Percentiles rank a stretch among this genome's conserved stretches.
Conservation (phyloP, 1,139 yeast genomes). For the Blastobotrys buckinghamii region DNA sequence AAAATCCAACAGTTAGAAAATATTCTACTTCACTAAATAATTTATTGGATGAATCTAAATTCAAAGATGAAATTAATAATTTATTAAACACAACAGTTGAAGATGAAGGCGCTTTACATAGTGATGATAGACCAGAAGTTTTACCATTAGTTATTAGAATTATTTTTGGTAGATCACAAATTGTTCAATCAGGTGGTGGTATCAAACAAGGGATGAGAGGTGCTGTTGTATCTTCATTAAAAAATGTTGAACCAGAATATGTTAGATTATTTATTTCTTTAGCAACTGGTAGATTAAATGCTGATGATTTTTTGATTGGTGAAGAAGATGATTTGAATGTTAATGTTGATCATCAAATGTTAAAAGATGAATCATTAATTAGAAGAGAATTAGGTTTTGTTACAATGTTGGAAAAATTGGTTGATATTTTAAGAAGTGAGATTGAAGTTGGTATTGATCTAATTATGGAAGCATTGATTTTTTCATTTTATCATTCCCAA, state of each 20-base stretch:
- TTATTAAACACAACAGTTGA: slow-evolving; percentile 45
- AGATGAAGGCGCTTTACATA: slow-evolving; percentile 44
- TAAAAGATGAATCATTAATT: slow-evolving; percentile 19
- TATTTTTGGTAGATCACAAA: slow-evolving; percentile 78
- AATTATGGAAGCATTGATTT: slow-evolving; percentile 56
- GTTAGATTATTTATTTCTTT: slow-evolving; percentile 56
- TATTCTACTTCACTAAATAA: slow-evolving; percentile 70
- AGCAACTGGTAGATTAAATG: slow-evolving; percentile 53
- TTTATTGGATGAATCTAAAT: slow-evolving; percentile 73
- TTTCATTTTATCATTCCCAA: slow-evolving; percentile 54
- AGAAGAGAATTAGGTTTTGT: slow-evolving; percentile 67
- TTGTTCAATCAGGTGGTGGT: slow-evolving; percentile 41
- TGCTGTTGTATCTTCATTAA: slow-evolving; percentile 69
- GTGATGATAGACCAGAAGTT: slow-evolving; percentile 50
- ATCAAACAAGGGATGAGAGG: slow-evolving; percentile 66
- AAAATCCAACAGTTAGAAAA: slow-evolving; percentile 51
- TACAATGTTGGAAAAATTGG: slow-evolving; percentile 58
- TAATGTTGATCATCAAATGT: slow-evolving; percentile 21
- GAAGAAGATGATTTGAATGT: slow-evolving; percentile 11
- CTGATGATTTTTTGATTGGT: slow-evolving; percentile 35
- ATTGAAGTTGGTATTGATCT: slow-evolving; percentile 46
- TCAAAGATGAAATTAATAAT: slow-evolving; percentile 75
- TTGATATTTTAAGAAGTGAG: slow-evolving; percentile 57
- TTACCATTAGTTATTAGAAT: slow-evolving; percentile 75
- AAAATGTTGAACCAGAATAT: slow-evolving; percentile 51